Percentiles rank a stretch among this genome's conserved stretches.
phyloP scores from a whole-genome alignment of 306 rosid genomes.

The Gastrolobium villosum region DNA sequence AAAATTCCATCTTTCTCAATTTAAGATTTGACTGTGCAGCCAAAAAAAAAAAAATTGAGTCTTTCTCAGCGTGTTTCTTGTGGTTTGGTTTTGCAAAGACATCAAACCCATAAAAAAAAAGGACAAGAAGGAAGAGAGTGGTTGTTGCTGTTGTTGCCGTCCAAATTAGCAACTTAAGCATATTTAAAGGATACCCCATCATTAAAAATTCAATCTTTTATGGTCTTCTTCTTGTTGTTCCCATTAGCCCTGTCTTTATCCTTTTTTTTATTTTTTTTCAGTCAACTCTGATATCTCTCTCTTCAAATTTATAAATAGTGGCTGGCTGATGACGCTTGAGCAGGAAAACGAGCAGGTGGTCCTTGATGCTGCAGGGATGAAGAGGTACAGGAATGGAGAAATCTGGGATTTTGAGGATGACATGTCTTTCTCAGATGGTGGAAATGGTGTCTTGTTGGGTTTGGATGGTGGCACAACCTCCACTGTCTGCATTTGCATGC shows the following conservation, averaged over 20 bases:
- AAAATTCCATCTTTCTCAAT: too few species aligned
- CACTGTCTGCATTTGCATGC: constrained; percentile 90
- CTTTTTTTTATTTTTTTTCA: constrained; percentile 26
- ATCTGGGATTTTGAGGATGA: constrained; percentile 86
- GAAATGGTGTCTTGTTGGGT: constrained; percentile 71
- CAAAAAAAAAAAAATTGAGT: background rate
- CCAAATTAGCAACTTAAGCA: constrained; percentile 21
- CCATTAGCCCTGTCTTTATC: constrained; percentile 45
- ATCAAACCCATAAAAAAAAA: background rate
- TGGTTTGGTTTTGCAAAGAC: constrained; percentile 1
- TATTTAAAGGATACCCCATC: constrained; percentile 32
- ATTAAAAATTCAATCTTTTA: constrained; percentile 32
- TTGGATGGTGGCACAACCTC: constrained; percentile 92
- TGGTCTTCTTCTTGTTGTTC: constrained; percentile 41
- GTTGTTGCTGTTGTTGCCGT: constrained; percentile 45
- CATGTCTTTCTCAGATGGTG: constrained; percentile 55
- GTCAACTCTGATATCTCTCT: constrained; percentile 33
- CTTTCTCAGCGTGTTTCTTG: background rate
- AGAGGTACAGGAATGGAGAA: constrained; percentile 77
- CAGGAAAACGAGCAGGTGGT: constrained; percentile 9
- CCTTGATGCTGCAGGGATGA: constrained; percentile 61
- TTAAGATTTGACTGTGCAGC: background rate
- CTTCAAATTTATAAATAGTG: constrained; percentile 31
- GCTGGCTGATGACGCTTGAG: constrained; percentile 49
- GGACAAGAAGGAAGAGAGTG: background rate